Conservation (phyloP, 2,329 filamentous ascomycete species). For the Ceratocystis smalleyi region DNA sequence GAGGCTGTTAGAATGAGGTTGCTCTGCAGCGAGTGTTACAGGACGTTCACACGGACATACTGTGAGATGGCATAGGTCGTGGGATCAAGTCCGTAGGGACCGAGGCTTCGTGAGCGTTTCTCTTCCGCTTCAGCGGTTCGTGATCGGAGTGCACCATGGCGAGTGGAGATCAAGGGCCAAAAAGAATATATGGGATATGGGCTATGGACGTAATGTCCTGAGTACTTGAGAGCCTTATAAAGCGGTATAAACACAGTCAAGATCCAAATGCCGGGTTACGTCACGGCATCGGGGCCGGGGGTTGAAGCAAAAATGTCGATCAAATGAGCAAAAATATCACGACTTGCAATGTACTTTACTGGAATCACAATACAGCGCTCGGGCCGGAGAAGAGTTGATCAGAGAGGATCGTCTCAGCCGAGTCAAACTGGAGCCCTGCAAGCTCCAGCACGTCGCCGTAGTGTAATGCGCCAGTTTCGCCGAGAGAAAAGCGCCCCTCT, state of each 20-base stretch:
- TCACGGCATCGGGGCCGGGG: neutral
- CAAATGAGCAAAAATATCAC: neutral
- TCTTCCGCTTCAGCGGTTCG: constrained; percentile 16
- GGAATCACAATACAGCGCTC: neutral
- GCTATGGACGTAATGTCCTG: neutral
- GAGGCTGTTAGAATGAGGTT: neutral
- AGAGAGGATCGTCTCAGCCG: neutral
- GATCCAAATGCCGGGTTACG: neutral
- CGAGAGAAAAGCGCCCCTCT: neutral
- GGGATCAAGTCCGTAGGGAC: constrained; percentile 14
- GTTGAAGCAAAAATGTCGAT: neutral
- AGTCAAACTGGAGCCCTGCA: constrained; percentile 10
- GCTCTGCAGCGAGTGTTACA: neutral
- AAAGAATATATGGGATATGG: neutral
- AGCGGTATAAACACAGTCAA: neutral
- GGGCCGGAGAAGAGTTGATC: neutral
- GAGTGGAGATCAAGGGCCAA: neutral
- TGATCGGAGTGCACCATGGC: constrained; percentile 14
- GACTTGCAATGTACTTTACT: too few species aligned
- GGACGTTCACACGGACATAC: constrained; percentile 6
- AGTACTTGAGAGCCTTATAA: neutral
- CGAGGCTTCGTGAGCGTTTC: constrained; percentile 15
- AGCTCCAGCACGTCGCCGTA: constrained; percentile 13
- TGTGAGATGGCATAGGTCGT: constrained; percentile 13
- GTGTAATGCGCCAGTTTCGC: constrained; percentile 13